phyloP scores from a whole-genome alignment of 257 asterid species.

The Solanum bukasovii region DNA sequence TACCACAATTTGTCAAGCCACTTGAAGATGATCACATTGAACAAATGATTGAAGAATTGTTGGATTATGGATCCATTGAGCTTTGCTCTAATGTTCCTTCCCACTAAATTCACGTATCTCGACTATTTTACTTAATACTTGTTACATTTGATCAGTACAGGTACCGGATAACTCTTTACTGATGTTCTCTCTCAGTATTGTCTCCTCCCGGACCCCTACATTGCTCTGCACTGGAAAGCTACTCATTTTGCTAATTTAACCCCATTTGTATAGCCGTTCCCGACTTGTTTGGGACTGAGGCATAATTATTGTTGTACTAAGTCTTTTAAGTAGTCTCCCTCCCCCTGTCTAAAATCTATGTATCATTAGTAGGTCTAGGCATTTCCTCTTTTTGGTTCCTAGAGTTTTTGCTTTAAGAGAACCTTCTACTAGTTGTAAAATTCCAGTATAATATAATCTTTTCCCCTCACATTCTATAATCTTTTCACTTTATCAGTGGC shows the following conservation, averaged over 20 bases:
- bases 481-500: too few species aligned
- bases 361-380: background rate
- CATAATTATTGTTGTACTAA: background rate
- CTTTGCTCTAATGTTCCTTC: slow-evolving; percentile 31
- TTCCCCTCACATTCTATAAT: background rate
- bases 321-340: background rate
- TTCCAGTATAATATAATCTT: background rate
- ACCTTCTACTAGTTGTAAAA: background rate
- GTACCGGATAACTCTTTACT: background rate
- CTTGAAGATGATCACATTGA: slow-evolving; percentile 75
- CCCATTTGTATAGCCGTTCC: background rate
- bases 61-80: slow-evolving; percentile 65
- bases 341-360: background rate
- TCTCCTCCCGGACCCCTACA: background rate
- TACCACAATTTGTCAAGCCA: slow-evolving; percentile 12
- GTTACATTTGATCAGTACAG: background rate
- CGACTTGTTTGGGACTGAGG: background rate
- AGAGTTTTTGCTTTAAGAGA: background rate
- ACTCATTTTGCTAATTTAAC: background rate
- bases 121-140: background rate
- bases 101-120: background rate
- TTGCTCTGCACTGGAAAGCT: background rate
- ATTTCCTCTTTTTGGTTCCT: background rate
- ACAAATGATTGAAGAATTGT: slow-evolving; percentile 83
- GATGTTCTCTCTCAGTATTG: background rate